Evolutionary conservation across 192 early-diverging fungal species (phyloP).

Genomic region (Bifiguratus adelaidae): DNA sequence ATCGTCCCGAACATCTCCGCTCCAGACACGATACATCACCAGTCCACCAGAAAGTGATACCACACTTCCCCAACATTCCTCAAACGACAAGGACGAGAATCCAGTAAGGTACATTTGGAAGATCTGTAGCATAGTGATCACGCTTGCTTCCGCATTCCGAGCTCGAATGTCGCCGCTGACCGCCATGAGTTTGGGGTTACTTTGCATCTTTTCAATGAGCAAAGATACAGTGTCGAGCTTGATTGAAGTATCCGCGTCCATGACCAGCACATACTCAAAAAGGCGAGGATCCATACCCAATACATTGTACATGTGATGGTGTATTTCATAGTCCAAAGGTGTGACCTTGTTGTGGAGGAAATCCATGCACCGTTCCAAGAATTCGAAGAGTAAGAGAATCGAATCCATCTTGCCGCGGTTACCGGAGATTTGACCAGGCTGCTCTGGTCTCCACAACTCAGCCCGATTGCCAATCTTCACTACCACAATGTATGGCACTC

Average conservation of each 20-base stretch:
- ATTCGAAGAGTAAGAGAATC: slow-evolving; percentile 76
- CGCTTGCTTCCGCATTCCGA: slow-evolving; percentile 45
- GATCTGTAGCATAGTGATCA: slow-evolving; percentile 58
- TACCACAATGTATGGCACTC: slow-evolving; percentile 49
- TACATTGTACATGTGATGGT: slow-evolving; percentile 51
- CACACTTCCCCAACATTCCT: slow-evolving; percentile 53
- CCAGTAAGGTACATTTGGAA: slow-evolving; percentile 57
- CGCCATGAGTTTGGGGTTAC: slow-evolving; percentile 45
- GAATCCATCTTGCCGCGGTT: slow-evolving; percentile 86
- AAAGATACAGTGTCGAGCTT: slow-evolving; percentile 35
- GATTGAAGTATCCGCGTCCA: slow-evolving; percentile 58
- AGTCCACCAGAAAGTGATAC: slow-evolving; percentile 52
- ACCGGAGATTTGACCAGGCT: slow-evolving; percentile 28
- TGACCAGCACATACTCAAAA: slow-evolving; percentile 55
- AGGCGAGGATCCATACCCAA: slow-evolving; percentile 48
- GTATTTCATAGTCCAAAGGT: slow-evolving; percentile 57
- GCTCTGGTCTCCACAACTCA: slow-evolving; percentile 17
- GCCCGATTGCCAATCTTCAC: slow-evolving; percentile 51
- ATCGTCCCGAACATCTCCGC: slow-evolving; percentile 4
- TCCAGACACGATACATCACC: slow-evolving; percentile 61
- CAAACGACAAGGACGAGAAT: slow-evolving; percentile 50
- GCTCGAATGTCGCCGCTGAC: slow-evolving; percentile 58
- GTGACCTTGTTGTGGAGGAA: slow-evolving; percentile 47
- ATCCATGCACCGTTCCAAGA: slow-evolving; percentile 61
- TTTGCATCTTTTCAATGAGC: slow-evolving; percentile 42